Percentiles rank a stretch among this genome's conserved stretches.
phyloP scores from a whole-genome alignment of 768 basidiomycete genomes.

The Pleurotus tuoliensis region DNA sequence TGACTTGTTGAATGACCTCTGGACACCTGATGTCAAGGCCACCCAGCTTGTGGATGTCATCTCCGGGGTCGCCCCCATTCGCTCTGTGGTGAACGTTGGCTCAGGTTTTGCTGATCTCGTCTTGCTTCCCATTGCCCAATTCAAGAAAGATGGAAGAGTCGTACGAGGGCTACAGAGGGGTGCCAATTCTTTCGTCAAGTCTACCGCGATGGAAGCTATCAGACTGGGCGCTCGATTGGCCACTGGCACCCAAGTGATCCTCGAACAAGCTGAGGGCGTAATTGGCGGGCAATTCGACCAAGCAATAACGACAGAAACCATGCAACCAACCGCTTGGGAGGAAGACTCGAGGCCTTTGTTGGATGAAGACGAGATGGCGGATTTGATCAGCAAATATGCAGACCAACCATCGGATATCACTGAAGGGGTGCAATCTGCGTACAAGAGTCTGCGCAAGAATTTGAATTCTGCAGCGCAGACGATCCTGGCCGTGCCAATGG shows the following conservation, averaged over 20 bases:
- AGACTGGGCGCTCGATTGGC: slow-evolving; percentile 91
- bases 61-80: slow-evolving; percentile 93
- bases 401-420: slow-evolving; percentile 80
- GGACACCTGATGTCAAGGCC: slow-evolving; percentile 99
- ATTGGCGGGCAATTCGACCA: slow-evolving; percentile 76
- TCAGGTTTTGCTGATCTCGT: slow-evolving; percentile 96
- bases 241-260: slow-evolving; percentile 95
- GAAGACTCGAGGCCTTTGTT: slow-evolving; percentile 25
- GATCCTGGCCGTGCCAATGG: slow-evolving; percentile 98
- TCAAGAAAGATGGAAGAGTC: slow-evolving; percentile 93
- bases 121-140: slow-evolving; percentile 93
- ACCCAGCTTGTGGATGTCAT: slow-evolving; percentile 97
- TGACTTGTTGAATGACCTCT: slow-evolving; percentile 91
- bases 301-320: slow-evolving; percentile 61
- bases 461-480: slow-evolving; percentile 95
- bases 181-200: slow-evolving; percentile 87
- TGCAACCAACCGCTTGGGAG: slow-evolving; percentile 41
- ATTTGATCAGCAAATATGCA: slow-evolving; percentile 84
- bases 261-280: slow-evolving; percentile 92
- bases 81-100: slow-evolving; percentile 95
- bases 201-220: slow-evolving; percentile 93
- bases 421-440: slow-evolving; percentile 91
- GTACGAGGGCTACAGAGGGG: slow-evolving; percentile 93
- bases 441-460: slow-evolving; percentile 81
- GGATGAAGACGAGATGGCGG: slow-evolving; percentile 42